These are phyloP conservation scores for Clathrus columnatus DNA, from an alignment of 768 basidiomycete genomes.

Conservation along the genomic window DNA sequence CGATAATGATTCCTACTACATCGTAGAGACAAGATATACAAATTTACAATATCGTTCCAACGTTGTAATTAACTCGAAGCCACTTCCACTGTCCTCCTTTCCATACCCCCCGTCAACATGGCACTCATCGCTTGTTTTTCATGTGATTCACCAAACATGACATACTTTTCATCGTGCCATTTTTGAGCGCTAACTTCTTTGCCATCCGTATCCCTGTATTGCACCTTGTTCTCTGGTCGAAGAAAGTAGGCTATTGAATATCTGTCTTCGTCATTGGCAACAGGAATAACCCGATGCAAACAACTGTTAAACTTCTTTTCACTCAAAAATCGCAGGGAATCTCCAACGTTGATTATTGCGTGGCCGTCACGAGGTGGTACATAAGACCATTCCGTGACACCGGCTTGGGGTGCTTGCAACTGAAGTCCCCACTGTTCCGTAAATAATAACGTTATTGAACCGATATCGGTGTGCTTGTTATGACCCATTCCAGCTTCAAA, in stretches of 20 bases:
- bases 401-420: neutral
- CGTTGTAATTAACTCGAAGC: no score
- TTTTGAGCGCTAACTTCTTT: neutral
- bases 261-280: neutral
- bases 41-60: no score
- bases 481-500: neutral
- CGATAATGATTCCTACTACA: no score
- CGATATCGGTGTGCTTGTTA: neutral
- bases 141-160: neutral
- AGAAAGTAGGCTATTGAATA: neutral
- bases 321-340: neutral
- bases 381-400: neutral
- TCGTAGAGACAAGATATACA: no score
- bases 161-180: neutral
- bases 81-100: neutral
- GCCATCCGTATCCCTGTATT: neutral
- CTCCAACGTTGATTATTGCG: neutral
- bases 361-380: neutral
- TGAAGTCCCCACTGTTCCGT: neutral
- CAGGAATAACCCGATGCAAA: neutral
- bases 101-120: neutral
- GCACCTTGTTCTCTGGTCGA: neutral
- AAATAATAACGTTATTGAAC: neutral
- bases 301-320: neutral
- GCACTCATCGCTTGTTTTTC: neutral